Conservation (phyloP, 2,329 filamentous ascomycete genomes). For the Leptographium procerum region DNA sequence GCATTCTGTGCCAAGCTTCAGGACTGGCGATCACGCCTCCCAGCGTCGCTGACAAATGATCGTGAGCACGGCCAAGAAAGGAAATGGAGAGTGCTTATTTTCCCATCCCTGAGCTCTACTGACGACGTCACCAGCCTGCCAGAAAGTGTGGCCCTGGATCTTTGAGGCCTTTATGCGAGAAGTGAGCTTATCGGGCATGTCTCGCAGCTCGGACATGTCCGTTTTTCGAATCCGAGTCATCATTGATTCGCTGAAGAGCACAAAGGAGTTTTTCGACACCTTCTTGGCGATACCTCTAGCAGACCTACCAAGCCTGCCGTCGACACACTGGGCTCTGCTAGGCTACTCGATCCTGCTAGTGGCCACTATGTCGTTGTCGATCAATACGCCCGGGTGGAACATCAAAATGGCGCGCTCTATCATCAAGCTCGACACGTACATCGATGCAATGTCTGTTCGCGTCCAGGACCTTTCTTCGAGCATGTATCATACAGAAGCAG, state of each 20-base stretch:
- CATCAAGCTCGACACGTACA: slow-evolving; percentile 2
- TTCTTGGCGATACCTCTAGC: not conserved
- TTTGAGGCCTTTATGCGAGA: slow-evolving; percentile 1
- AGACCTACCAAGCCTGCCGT: not conserved
- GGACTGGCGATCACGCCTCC: not conserved
- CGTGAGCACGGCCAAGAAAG: not conserved
- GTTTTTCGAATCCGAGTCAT: not conserved
- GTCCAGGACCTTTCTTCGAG: not conserved
- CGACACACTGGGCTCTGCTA: not conserved
- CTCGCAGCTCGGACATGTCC: not conserved
- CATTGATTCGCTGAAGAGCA: not conserved
- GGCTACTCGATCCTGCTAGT: not conserved
- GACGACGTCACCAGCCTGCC: not conserved
- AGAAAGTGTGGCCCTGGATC: slow-evolving; percentile 1
- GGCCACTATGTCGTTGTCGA: not conserved
- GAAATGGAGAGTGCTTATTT: not conserved
- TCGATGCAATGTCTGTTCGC: not conserved
- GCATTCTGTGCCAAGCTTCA: not conserved
- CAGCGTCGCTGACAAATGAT: not conserved
- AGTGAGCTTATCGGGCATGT: slow-evolving; percentile 5
- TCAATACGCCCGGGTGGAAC: slow-evolving; percentile 1
- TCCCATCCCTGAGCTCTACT: not conserved
- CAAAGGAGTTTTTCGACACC: not conserved
- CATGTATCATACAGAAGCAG: not conserved
- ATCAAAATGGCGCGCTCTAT: slow-evolving; percentile 1